Conservation (phyloP, 129 eudicot genomes). For the Logfia minima region DNA sequence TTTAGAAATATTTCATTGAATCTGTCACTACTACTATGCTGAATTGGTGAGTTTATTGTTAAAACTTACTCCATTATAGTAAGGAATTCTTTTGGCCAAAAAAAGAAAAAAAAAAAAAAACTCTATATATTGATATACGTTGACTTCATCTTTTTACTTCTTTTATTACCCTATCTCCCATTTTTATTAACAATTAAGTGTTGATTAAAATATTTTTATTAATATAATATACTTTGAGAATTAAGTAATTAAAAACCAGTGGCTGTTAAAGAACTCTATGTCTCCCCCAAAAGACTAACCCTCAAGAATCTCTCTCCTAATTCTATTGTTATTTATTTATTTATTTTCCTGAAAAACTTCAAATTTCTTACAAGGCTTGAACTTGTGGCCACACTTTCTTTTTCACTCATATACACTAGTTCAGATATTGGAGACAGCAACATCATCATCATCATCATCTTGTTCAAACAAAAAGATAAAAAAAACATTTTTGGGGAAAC, state of each 20-base stretch:
- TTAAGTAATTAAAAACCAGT: constrained; percentile 12
- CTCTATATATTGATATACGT: no score
- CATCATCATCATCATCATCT: not conserved
- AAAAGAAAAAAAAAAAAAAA: no score
- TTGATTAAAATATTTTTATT: not conserved
- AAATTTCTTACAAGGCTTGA: constrained; percentile 33
- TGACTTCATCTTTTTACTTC: no score
- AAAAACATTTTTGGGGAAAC: not conserved
- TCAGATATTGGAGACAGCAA: constrained; percentile 16
- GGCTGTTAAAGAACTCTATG: constrained; percentile 18
- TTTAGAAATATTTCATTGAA: no score
- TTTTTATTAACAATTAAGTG: not conserved
- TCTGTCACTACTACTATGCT: no score
- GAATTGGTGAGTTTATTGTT: no score
- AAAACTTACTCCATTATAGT: no score
- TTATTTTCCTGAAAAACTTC: constrained; percentile 2
- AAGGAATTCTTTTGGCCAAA: no score
- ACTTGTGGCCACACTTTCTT: constrained; percentile 48
- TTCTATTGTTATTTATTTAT: not conserved
- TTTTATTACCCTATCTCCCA: no score
- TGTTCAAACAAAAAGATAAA: constrained; percentile 13
- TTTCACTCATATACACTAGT: constrained; percentile 7
- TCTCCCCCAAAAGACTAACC: not conserved
- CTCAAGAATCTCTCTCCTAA: not conserved
- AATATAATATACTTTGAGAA: not conserved